Evolutionary conservation across 139 green algal genomes (phyloP).

Genomic region (Micractinium sp.): DNA sequence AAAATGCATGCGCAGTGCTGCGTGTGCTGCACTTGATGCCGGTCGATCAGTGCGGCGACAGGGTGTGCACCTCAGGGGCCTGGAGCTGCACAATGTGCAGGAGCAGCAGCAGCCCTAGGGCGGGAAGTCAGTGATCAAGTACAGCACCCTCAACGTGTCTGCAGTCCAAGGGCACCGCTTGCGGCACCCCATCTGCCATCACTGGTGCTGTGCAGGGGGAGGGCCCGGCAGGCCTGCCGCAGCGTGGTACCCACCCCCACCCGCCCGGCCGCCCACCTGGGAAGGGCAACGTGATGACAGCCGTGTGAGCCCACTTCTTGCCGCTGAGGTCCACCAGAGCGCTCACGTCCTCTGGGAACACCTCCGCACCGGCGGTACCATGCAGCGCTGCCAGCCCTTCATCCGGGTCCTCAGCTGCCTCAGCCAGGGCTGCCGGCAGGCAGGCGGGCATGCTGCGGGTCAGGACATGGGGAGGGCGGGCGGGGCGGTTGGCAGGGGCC

Average conservation of each 20-base stretch:
- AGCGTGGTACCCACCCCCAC: background rate
- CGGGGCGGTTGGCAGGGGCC: background rate
- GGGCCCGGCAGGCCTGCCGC: too few species aligned
- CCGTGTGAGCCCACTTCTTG: constrained; percentile 75
- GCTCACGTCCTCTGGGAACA: constrained; percentile 13
- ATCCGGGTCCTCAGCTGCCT: constrained; percentile 10
- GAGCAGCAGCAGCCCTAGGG: too few species aligned
- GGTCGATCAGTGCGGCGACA: too few species aligned
- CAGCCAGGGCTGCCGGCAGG: constrained; percentile 56
- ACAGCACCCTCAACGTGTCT: too few species aligned
- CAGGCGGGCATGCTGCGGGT: constrained; percentile 48
- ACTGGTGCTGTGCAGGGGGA: too few species aligned
- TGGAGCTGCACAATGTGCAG: too few species aligned
- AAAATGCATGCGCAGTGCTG: background rate
- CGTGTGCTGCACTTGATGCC: background rate
- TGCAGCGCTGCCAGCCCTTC: constrained; percentile 48
- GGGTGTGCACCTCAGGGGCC: too few species aligned
- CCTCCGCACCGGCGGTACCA: background rate
- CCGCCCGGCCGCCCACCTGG: background rate
- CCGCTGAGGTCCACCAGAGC: constrained; percentile 65
- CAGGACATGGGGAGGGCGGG: background rate
- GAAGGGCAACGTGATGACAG: constrained; percentile 61
- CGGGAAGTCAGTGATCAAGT: too few species aligned
- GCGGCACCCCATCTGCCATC: too few species aligned
- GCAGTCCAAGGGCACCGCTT: too few species aligned